phyloP scores from a whole-genome alignment of 2,329 filamentous ascomycete genomes.

The Coniosporium tulheliwenetii region DNA sequence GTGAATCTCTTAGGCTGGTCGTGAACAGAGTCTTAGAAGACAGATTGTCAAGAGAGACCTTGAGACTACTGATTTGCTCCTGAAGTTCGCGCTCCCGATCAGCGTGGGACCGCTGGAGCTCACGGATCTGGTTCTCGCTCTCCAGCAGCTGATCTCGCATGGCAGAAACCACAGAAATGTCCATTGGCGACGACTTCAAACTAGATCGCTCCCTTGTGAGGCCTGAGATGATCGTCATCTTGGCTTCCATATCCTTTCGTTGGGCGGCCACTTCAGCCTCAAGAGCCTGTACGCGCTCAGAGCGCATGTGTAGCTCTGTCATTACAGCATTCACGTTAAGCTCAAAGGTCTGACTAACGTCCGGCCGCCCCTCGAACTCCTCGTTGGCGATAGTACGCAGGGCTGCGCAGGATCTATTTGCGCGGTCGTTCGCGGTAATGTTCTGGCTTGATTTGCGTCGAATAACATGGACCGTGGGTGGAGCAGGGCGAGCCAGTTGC shows the following conservation, averaged over 20 bases:
- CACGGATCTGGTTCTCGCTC: constrained; percentile 62
- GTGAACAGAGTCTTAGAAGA: constrained; percentile 7
- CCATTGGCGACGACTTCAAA: constrained; percentile 68
- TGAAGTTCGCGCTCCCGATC: constrained; percentile 60
- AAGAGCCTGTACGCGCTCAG: constrained; percentile 78
- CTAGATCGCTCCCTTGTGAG: constrained; percentile 86
- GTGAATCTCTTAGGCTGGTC: constrained; percentile 1
- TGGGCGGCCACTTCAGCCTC: constrained; percentile 70
- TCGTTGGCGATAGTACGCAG: constrained; percentile 79
- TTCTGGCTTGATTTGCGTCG: constrained; percentile 88
- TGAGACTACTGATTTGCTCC: constrained; percentile 54
- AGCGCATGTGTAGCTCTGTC: constrained; percentile 75
- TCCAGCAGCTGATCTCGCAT: constrained; percentile 79
- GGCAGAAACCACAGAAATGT: constrained; percentile 78
- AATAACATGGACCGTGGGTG: constrained; percentile 53
- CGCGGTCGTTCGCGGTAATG: constrained; percentile 72
- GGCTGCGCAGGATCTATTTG: constrained; percentile 78
- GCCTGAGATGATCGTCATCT: constrained; percentile 90
- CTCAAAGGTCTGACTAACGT: constrained; percentile 84
- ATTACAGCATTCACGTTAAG: constrained; percentile 81
- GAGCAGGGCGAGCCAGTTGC: constrained; percentile 47
- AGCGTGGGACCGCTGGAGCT: constrained; percentile 58
- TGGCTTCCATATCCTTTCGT: constrained; percentile 93
- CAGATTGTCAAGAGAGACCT: constrained; percentile 10
- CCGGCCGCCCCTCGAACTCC: constrained; percentile 67